Evolutionary conservation across 2,329 filamentous ascomycete genomes (phyloP).

Genomic region (Sordariomycetes sp.): DNA sequence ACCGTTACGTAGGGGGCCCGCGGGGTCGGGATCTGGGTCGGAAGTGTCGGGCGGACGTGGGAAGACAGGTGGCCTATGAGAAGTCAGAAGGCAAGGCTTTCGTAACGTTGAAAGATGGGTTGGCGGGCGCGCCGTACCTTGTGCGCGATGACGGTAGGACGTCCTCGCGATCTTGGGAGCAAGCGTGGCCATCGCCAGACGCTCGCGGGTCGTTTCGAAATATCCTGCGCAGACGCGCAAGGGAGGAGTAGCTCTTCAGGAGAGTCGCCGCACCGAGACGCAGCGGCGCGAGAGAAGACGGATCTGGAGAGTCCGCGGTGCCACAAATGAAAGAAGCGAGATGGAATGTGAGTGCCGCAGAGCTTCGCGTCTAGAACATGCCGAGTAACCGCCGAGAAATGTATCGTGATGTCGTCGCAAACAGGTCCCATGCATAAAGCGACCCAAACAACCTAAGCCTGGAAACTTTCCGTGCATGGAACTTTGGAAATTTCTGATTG

Average conservation of each 20-base stretch:
- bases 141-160: neutral
- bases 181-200: conserved; percentile 3
- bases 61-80: neutral
- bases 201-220: neutral
- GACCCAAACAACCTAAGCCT: neutral
- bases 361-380: neutral
- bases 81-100: neutral
- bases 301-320: neutral
- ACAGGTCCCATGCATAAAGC: neutral
- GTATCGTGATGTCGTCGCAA: neutral
- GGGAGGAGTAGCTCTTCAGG: neutral
- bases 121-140: neutral
- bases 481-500: neutral
- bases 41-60: neutral
- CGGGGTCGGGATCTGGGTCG: neutral
- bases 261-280: neutral
- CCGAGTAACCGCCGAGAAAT: neutral
- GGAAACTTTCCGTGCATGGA: neutral
- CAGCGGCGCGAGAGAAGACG: neutral
- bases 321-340: neutral
- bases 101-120: neutral
- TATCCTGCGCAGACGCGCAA: neutral
- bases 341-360: neutral
- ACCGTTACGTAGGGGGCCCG: neutral
- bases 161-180: neutral